phyloP scores from a whole-genome alignment of 176 grass and related monocot species.

The Areca catechu region DNA sequence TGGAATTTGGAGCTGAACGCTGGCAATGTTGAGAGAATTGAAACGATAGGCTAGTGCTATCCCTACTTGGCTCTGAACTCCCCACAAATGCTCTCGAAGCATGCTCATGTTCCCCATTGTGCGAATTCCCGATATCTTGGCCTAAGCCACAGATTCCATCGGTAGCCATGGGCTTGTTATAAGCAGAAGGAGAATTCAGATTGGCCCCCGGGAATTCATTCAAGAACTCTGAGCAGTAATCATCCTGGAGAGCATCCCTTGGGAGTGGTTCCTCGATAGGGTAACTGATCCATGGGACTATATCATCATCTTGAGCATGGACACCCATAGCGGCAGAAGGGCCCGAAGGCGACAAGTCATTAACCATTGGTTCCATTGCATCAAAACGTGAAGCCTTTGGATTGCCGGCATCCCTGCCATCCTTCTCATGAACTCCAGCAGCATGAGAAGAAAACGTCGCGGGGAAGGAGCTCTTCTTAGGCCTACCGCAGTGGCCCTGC shows the following conservation, averaged over 20 bases:
- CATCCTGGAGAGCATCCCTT: neutral
- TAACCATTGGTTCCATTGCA: neutral
- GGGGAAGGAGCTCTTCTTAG: neutral
- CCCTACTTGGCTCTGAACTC: neutral
- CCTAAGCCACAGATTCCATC: neutral
- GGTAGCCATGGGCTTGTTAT: neutral
- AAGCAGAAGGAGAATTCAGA: slow-evolving; percentile 6
- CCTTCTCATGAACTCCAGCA: slow-evolving; percentile 7
- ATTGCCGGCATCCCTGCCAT: neutral
- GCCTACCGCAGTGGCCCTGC: slow-evolving; percentile 12
- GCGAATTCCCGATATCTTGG: neutral
- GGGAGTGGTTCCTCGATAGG: slow-evolving; percentile 2
- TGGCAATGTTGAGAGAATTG: slow-evolving; percentile 6
- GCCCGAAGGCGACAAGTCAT: neutral
- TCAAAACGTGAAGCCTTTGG: slow-evolving; percentile 5
- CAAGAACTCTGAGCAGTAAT: slow-evolving; percentile 19
- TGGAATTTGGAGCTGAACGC: neutral
- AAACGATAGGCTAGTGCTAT: neutral
- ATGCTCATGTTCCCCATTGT: neutral
- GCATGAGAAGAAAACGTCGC: neutral
- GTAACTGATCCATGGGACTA: slow-evolving; percentile 26
- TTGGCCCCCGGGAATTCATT: slow-evolving; percentile 11
- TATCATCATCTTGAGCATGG: neutral
- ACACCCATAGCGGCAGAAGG: neutral
- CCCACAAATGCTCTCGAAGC: neutral